Conservation (phyloP, 2,329 filamentous ascomycete species). For the Colletotrichum caudatum region DNA sequence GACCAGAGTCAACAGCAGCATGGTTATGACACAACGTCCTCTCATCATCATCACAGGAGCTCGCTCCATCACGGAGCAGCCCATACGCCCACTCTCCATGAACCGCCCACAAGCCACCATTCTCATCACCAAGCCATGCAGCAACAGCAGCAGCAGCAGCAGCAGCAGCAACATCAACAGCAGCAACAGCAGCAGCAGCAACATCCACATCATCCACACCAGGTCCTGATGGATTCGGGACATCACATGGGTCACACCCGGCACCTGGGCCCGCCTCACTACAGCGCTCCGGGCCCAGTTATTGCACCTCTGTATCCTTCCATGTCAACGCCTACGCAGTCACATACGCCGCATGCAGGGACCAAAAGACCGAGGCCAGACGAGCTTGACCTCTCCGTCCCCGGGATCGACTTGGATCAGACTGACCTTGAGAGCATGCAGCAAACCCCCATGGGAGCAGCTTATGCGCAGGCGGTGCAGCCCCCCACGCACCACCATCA, state of each 20-base stretch:
- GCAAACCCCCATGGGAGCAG: constrained; percentile 63
- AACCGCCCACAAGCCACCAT: constrained; percentile 55
- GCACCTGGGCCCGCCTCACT: constrained; percentile 66
- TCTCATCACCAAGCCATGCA: constrained; percentile 55
- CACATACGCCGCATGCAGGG: constrained; percentile 46
- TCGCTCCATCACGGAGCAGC: constrained; percentile 62
- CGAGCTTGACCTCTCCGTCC: constrained; percentile 68
- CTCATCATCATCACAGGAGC: constrained; percentile 56
- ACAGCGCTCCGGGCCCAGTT: constrained; percentile 61
- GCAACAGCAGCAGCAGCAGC: constrained; percentile 47
- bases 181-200: constrained; percentile 46
- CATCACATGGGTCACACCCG: constrained; percentile 64
- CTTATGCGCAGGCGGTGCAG: constrained; percentile 62
- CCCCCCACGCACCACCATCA: constrained; percentile 82
- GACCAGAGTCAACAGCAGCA: constrained; percentile 74
- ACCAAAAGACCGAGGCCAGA: constrained; percentile 69
- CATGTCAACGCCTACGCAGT: constrained; percentile 56
- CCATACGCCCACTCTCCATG: constrained; percentile 59
- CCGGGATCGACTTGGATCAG: constrained; percentile 66
- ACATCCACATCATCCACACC: constrained; percentile 61
- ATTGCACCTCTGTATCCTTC: constrained; percentile 66
- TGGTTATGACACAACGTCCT: constrained; percentile 64
- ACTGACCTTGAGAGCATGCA: constrained; percentile 68
- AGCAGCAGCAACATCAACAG: constrained; percentile 50
- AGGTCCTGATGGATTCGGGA: constrained; percentile 66